Evolutionary conservation across 2,329 filamentous ascomycete genomes (phyloP), one percentile per base, ranked within the genome.

Genomic region (Fusarium decemcellulare): DNA sequence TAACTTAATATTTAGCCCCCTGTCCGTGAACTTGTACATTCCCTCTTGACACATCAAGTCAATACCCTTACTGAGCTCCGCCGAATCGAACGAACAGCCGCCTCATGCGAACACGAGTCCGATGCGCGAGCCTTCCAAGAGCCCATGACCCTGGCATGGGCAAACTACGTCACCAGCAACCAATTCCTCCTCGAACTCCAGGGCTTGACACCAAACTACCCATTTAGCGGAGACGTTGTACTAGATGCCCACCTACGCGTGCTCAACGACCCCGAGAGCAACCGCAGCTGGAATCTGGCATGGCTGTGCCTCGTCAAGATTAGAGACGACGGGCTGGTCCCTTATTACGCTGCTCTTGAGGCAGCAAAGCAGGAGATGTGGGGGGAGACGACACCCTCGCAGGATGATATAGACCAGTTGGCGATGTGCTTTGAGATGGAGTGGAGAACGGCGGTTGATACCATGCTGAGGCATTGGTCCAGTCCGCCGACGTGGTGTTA

Each of bases 41-140:
- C 90, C 1, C 84, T 94, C 23, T 83, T 83, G 44, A 89, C 87
- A 0, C 91, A 92, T 73, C 87, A 88, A n/a, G 83, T 93, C 76
- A 94, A 93, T 76, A 93, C 92, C 0, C 83, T 94, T 18, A 90
- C 89, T 0, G 91, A 92, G 67, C 86, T 94, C 30, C 90, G 91
- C 69, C 89, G 91, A 15, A 90, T 93, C 71, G 92, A 94, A 77
- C 87, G 88, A 59, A 83, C 88, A 5, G 90, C 92, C 27, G 87
- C 89, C 4, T 78, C 82, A 3, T 85, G 88, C 63, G 84, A 88
- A 34, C 83, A 85, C 42, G 84, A 88, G 44, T 87, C 89, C 56
- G 87, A 92, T 48, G 86, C 86, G 14, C 85, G 86, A 30, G 83
- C 83, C 5, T 87, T 89, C 67, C 86, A 88, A 74, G 80, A 79